Evolutionary conservation across 176 grass and related monocot genomes (phyloP), one percentile per base, ranked within the genome.

Genomic region (Hyparrhenia diplandra): DNA sequence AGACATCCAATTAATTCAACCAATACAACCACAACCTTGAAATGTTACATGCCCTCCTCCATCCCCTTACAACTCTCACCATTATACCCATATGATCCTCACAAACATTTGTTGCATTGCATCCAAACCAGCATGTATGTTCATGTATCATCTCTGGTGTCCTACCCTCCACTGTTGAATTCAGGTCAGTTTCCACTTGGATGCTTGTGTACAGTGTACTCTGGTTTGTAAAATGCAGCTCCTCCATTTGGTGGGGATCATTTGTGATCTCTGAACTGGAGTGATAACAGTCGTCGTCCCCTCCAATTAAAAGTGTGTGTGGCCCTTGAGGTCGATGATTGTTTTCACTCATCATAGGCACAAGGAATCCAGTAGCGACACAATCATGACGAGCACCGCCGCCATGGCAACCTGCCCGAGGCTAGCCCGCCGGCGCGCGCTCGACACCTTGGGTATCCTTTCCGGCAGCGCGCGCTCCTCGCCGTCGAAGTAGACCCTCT

Each of bases 401-500:
- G 40, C 78, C 23, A 88, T 17, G 64, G 55, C 27, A 39, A 78
- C 13, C 81, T 67, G 77, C 10, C 29, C 24, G 51, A 86, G 60
- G 21, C 52, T 77, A 1, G 20, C 67, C 13, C 31, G 58, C 73
- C 90, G 45, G 28, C 47, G 70, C 10, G 87, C 78, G 39, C 43
- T 32, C 0, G 83, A 85, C 2, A 35, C 78, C 27, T n/a, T 76
- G 0, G 93, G 96, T 82, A 93, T 84, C 5, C 21, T 80, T 0
- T 90, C 76, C 0, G 92, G 96, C 4, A 95, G 84, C 17, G 88
- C 90, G 73, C 96, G 95, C 82, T 99, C 96, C 76, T 95, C 93
- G 31, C 93, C 92, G 36, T 95, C 85, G 82, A 99, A 99, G 87
- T 84, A 99, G 1, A 95, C 2, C 80, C 89, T 93, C 34, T 74